Percentiles rank a stretch among this genome's conserved stretches.
Conservation (phyloP, 208 protist genomes). For the Endotrypanum monterogeii region DNA sequence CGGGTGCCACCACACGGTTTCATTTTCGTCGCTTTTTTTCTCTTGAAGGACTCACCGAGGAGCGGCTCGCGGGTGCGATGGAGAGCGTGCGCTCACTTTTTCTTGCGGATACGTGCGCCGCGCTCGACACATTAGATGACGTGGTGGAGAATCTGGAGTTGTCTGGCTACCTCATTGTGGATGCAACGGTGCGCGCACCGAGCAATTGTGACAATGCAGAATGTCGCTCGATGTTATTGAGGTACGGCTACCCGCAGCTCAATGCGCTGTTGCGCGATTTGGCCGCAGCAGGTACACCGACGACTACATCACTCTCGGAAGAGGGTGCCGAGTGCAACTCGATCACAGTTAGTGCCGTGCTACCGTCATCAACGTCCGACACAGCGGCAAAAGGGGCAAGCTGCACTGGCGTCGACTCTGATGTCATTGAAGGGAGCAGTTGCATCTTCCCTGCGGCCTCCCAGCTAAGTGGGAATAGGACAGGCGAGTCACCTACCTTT, state of each 20-base stretch:
- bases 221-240: conserved; percentile 9
- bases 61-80: background rate
- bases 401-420: background rate
- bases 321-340: background rate
- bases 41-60: conserved; percentile 5
- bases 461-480: conserved; percentile 2
- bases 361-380: background rate
- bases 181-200: conserved; percentile 18
- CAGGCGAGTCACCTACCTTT: conserved; percentile 6
- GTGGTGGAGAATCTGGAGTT: conserved; percentile 10
- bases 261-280: conserved; percentile 12
- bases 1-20: conserved; percentile 4
- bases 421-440: conserved; percentile 17
- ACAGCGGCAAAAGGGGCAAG: background rate
- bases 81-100: conserved; percentile 8
- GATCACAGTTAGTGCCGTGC: conserved; percentile 3
- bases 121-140: conserved; percentile 11
- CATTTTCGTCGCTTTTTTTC: conserved; percentile 21
- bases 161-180: conserved; percentile 6
- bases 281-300: background rate
- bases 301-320: background rate
- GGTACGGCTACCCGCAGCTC: conserved; percentile 18
- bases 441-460: conserved; percentile 11
- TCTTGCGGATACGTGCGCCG: conserved; percentile 15
- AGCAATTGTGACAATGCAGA: background rate